Evolutionary conservation across 306 rosid species (phyloP), one percentile per base, ranked within the genome.

Genomic region (Ormosia emarginata): DNA sequence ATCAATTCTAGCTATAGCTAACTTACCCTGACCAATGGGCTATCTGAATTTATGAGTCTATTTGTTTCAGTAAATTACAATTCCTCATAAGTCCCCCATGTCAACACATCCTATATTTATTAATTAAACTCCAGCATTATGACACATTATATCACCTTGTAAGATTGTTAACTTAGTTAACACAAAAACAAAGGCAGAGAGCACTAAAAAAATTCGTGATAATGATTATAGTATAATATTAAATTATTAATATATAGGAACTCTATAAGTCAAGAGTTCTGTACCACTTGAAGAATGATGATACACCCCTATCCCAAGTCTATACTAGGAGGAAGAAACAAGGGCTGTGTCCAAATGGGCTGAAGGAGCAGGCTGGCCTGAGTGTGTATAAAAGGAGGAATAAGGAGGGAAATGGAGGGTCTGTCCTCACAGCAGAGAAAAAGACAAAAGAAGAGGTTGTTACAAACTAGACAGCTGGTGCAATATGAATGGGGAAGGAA

Each of bases 281-380:
- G 55, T 14, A 13, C 52, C 43, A 50, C 53, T 17, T 15, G 32
- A 70, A 43, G 13, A 57, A 68, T 40, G 9, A 39, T 11, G 7
- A 46, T 15, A 15, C 47, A 63, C 18, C 4, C 24, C 61, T 75
- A 46, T 9, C 70, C 76, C 63, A 74, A 74, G 64, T 63, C 75
- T 57, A 52, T 41, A n/a, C 61, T 15, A 74, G 43, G 61, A 73
- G 41, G 59, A 64, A 64, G 40, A 81, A 73, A 64, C 53, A 74
- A 73, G 52, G 24, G 76, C 3, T 39, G 53, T 62, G 67, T 17
- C 30, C 72, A 81, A 29, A 36, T 67, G 4, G 34, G 47, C 57
- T 8, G 6, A 57, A 72, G 55, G 36, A 37, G 29, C 24, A 18
- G 37, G 37, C 52, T 71, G 44, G 83, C 39, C 24, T 8, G 65